These are phyloP conservation scores for Trametes coccinea DNA, from an alignment of 768 basidiomycete genomes.

Conservation along the genomic window DNA sequence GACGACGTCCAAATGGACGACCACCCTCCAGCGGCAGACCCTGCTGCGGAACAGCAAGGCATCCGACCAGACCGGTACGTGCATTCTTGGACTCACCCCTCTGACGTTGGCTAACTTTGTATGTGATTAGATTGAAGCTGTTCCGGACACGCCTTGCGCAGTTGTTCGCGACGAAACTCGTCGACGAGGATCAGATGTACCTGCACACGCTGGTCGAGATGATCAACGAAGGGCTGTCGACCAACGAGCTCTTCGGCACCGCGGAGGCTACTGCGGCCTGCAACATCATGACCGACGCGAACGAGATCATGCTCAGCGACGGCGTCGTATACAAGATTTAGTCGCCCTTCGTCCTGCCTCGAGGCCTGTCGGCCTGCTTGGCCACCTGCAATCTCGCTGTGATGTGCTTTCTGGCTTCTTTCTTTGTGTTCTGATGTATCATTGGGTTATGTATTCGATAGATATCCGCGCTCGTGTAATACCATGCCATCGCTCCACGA, in stretches of 20 bases:
- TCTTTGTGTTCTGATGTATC: background rate
- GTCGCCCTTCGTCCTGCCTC: conserved; percentile 2
- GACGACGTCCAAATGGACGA: conserved; percentile 67
- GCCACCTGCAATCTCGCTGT: background rate
- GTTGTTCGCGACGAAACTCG: conserved; percentile 65
- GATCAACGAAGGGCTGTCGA: conserved; percentile 75
- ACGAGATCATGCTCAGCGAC: conserved; percentile 88
- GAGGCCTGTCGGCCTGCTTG: background rate
- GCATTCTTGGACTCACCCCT: background rate
- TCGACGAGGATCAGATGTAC: conserved; percentile 77
- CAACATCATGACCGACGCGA: conserved; percentile 71
- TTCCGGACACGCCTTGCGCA: conserved; percentile 80
- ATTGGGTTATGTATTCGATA: conserved; percentile 5
- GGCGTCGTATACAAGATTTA: conserved; percentile 85
- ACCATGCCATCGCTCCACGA: background rate
- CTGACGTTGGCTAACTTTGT: background rate
- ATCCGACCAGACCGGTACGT: conserved; percentile 62
- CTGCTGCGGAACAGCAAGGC: conserved; percentile 43
- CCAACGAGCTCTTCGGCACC: conserved; percentile 72
- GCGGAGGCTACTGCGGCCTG: conserved; percentile 77
- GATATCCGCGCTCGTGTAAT: background rate
- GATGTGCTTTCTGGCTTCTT: background rate
- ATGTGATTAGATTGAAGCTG: conserved; percentile 57
- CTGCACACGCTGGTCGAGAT: conserved; percentile 66
- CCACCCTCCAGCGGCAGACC: conserved; percentile 33